Evolutionary conservation across 371 early-diverging fungal genomes (phyloP).

Genomic region (Zancudomyces culisetae): DNA sequence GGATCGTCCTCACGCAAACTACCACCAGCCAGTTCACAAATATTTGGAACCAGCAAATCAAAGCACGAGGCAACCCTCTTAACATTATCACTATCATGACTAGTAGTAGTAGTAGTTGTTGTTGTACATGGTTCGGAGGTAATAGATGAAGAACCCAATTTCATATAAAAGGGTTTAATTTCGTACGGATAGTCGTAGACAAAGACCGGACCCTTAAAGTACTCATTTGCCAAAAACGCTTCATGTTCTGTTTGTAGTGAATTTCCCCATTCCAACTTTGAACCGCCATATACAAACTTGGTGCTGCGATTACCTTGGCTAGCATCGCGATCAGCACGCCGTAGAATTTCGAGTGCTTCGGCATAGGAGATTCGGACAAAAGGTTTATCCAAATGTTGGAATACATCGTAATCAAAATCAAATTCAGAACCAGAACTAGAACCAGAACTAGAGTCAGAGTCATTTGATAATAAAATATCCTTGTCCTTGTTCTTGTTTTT

Average conservation of each 20-base stretch:
- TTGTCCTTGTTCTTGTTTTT: too few species aligned
- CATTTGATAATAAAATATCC: too few species aligned
- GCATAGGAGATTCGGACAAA: slow-evolving; percentile 64
- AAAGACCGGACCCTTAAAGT: slow-evolving; percentile 60
- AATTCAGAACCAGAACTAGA: slow-evolving; percentile 40
- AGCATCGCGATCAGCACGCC: slow-evolving; percentile 18
- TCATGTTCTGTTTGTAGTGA: slow-evolving; percentile 78
- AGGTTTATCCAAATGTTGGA: slow-evolving; percentile 23
- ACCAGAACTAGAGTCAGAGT: slow-evolving; percentile 28
- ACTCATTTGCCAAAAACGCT: slow-evolving; percentile 48
- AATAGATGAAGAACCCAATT: too few species aligned
- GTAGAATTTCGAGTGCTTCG: slow-evolving; percentile 55
- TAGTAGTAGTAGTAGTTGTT: too few species aligned
- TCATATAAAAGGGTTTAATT: slow-evolving; percentile 88
- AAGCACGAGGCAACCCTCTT: slow-evolving; percentile 59
- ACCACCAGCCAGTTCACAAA: slow-evolving; percentile 82
- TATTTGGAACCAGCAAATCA: slow-evolving; percentile 72
- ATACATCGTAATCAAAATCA: too few species aligned
- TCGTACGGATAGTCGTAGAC: slow-evolving; percentile 71
- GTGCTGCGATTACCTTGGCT: slow-evolving; percentile 39
- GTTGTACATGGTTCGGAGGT: too few species aligned
- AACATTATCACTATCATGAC: slow-evolving; percentile 3
- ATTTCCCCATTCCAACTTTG: too few species aligned
- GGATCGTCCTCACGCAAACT: slow-evolving; percentile 63
- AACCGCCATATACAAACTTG: too few species aligned